These are phyloP conservation scores for Pythium pectinolyticum DNA, from an alignment of 352 stramenopile species.

Conservation along the genomic window DNA sequence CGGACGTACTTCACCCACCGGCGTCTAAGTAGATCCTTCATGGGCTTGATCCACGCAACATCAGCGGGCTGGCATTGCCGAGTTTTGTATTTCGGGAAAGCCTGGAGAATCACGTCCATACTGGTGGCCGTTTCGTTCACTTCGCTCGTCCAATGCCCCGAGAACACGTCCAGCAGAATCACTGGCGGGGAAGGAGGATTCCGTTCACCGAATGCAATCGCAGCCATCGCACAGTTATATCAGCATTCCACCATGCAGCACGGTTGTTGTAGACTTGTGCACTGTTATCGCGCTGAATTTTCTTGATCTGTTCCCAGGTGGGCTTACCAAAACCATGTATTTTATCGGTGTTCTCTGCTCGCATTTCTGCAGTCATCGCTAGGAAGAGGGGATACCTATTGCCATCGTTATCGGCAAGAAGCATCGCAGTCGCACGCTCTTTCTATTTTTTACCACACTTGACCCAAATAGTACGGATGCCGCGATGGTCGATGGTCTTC, in stretches of 20 bases:
- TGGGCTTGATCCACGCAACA: conserved; percentile 28
- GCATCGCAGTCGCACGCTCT: conserved; percentile 28
- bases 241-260: conserved; percentile 22
- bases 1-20: conserved; percentile 21
- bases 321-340: conserved; percentile 19
- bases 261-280: conserved; percentile 23
- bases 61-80: conserved; percentile 32
- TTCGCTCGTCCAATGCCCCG: conserved; percentile 6
- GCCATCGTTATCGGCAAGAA: conserved; percentile 17
- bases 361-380: background rate
- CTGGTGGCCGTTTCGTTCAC: background rate
- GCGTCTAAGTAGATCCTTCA: conserved; percentile 22
- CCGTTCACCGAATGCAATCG: conserved; percentile 23
- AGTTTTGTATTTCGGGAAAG: conserved; percentile 16
- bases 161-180: conserved; percentile 28
- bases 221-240: conserved; percentile 18
- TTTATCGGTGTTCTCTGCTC: conserved; percentile 9
- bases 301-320: conserved; percentile 8
- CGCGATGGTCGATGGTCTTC: conserved; percentile 18
- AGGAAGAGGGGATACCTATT: conserved; percentile 28
- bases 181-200: conserved; percentile 7
- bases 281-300: background rate
- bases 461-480: conserved; percentile 30
- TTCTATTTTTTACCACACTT: conserved; percentile 25
- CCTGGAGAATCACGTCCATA: conserved; percentile 19